Base-by-base conservation (phyloP, 306 rosid species). In the Glycyrrhiza uralensis region DNA sequence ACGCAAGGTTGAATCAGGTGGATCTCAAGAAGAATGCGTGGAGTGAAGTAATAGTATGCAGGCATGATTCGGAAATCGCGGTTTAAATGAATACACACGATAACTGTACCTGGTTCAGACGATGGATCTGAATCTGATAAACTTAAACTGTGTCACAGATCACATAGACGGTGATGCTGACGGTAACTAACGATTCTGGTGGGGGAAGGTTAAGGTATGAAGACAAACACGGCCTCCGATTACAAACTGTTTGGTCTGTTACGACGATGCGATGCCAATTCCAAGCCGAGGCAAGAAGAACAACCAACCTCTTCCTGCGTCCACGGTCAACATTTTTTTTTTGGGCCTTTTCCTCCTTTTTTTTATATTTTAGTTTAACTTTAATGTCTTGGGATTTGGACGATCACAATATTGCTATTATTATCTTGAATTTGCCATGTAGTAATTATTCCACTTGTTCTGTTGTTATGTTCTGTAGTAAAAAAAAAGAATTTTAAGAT, bases 121-220 rank as follows among this genome's bases (percentile, higher is more conserved):
- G 51, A 18, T 77, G 77, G 72, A 78, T 78, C 82, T 23, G 82
- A 77, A 55, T 50, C 57, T 38, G 71, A 7, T 47, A 4, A 49
- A 74, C 45, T 28, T 47, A 4, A 49, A 74, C 45, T 28, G 51
- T 33, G 50, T 1, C 36, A 13, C 62, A 1, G 74, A 36, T 47
- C 15, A n/a, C 20, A 33, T 47, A 45, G 7, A 11, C 17, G 12
- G 28, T 11, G 64, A 50, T 4, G 35, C 32, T 62, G 45, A 23
- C 20, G 32, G 64, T 0, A 36, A 32, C 50, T 0, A 36, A 32
- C 50, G 50, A 41, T 42, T 62, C 10, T 35, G 29, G 3, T 22
- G n/a, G n/a, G n/a, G n/a, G n/a, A n/a, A n/a, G n/a, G n/a, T n/a
- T n/a, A n/a, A 19, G 5, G 30, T 13, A 7, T 4, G 71, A 65